Conservation (phyloP, 345 rosid species). For the Litchi chinensis region DNA sequence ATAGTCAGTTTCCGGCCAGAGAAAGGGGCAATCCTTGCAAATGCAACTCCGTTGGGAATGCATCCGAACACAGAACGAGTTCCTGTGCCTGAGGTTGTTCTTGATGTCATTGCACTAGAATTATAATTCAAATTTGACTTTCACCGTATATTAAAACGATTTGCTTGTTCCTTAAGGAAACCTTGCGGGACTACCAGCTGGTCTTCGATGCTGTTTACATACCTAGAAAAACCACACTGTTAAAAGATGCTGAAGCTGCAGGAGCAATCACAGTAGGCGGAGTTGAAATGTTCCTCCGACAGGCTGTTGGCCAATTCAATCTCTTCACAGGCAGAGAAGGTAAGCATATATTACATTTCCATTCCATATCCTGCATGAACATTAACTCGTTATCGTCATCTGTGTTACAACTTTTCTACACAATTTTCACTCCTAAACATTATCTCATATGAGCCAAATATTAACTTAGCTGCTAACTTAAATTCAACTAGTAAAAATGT, state of each 20-base stretch:
- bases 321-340: conserved; percentile 59
- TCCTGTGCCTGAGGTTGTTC: conserved; percentile 53
- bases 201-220: conserved; percentile 65
- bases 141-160: neutral
- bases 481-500: too few relatives aligned
- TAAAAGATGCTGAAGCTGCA: conserved; percentile 57
- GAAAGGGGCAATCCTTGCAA: conserved; percentile 62
- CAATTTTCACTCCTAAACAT: too few relatives aligned
- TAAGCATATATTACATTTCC: conserved; percentile 29
- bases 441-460: too few relatives aligned
- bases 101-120: neutral
- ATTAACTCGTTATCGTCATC: too few relatives aligned
- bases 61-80: conserved; percentile 51
- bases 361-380: too few relatives aligned
- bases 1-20: conserved; percentile 45
- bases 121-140: neutral
- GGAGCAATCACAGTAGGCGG: conserved; percentile 61
- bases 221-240: conserved; percentile 57
- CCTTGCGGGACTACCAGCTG: conserved; percentile 42
- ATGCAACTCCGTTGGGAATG: conserved; percentile 71
- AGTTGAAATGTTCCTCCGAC: conserved; percentile 69
- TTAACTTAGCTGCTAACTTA: too few relatives aligned
- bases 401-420: too few relatives aligned
- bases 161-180: conserved; percentile 30
- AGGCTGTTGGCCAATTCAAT: conserved; percentile 58